Conservation (phyloP, 805 yeast species). For the Starmerella ratchasimensis region DNA sequence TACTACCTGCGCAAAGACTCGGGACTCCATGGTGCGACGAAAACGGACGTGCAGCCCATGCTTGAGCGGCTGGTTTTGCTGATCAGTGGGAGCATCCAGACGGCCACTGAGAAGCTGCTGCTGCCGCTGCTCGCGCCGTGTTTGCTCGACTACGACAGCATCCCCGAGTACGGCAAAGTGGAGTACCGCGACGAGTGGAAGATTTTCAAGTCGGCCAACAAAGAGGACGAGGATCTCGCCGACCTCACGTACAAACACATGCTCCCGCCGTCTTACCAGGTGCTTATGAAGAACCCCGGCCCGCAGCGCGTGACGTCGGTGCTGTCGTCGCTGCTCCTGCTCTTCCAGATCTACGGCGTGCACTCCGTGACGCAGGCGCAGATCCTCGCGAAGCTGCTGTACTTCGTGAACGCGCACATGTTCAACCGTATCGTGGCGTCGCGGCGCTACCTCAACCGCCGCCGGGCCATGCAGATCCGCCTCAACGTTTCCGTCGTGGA, state of each 20-base stretch:
- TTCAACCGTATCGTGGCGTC: constrained; percentile 56
- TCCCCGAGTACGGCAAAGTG: constrained; percentile 68
- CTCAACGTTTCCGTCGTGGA: constrained; percentile 75
- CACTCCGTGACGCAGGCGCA: constrained; percentile 69
- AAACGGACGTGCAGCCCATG: constrained; percentile 14
- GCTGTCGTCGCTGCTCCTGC: constrained; percentile 76
- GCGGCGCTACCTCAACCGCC: constrained; percentile 59
- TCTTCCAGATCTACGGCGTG: constrained; percentile 65
- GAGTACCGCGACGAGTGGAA: constrained; percentile 65
- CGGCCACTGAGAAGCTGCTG: constrained; percentile 10
- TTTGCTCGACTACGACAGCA: constrained; percentile 53
- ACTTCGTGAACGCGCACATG: constrained; percentile 57
- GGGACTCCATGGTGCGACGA: constrained; percentile 28
- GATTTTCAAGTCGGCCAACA: constrained; percentile 34
- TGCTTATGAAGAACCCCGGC: constrained; percentile 72
- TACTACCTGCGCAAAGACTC: constrained; percentile 61
- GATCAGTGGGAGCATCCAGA: constrained; percentile 8
- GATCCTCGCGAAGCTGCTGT: constrained; percentile 60
- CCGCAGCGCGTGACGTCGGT: constrained; percentile 78
- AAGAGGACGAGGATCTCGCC: constrained; percentile 36
- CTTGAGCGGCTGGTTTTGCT: constrained; percentile 9
- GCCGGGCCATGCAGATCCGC: constrained; percentile 79
- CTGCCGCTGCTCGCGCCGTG: constrained; percentile 19
- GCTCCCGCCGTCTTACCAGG: constrained; percentile 64
- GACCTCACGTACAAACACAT: constrained; percentile 64